Evolutionary conservation across 2,329 filamentous ascomycete genomes (phyloP).

Genomic region (Pseudogymnoascus sp.): DNA sequence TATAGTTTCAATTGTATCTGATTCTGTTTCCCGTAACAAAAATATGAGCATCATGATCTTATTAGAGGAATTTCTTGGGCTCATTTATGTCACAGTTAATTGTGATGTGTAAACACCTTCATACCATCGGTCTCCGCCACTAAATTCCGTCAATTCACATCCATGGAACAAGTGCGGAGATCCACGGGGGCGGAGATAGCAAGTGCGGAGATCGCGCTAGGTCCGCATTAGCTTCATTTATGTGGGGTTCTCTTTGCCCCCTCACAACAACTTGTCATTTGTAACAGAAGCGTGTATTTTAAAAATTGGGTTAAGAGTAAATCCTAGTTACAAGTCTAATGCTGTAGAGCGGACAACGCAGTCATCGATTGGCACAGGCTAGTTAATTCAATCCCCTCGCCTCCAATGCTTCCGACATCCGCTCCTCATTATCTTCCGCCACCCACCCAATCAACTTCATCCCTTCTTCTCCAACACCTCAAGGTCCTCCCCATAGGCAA

Average conservation of each 20-base stretch:
- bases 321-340: neutral
- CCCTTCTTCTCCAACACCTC: neutral
- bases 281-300: neutral
- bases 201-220: slow-evolving; percentile 20
- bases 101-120: too few relatives aligned
- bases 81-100: too few relatives aligned
- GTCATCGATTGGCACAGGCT: neutral
- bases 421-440: too few relatives aligned
- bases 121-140: too few relatives aligned
- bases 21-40: too few relatives aligned
- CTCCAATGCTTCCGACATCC: too few relatives aligned
- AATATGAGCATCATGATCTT: too few relatives aligned
- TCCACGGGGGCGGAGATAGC: slow-evolving; percentile 12
- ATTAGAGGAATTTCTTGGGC: too few relatives aligned
- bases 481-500: neutral
- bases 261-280: neutral
- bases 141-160: too few relatives aligned
- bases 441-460: neutral
- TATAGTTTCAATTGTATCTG: too few relatives aligned
- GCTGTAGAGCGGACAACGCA: neutral
- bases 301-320: neutral
- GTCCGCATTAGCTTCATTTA: neutral
- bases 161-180: slow-evolving; percentile 18
- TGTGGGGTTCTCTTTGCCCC: neutral
- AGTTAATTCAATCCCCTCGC: neutral